Base-by-base conservation (phyloP, 2,329 filamentous ascomycete genomes). In the Neoscytalidium dimidiatum region DNA sequence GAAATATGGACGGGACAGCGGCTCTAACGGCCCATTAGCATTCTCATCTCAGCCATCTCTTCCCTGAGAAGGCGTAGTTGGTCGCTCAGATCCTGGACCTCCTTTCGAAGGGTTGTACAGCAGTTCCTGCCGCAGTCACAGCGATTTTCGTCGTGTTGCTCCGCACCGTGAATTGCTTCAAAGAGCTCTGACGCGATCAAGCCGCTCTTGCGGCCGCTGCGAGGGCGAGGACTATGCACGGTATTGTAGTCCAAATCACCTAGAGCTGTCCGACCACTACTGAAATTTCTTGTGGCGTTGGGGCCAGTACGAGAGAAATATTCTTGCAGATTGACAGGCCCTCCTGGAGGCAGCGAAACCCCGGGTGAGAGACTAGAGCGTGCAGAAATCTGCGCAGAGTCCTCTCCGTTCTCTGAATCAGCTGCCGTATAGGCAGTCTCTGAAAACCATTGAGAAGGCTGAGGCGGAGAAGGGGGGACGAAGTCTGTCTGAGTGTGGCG, bases 91-190 rank as follows among this genome's bases (percentile, higher is more conserved):
- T 14, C 28, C 13, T 35, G n/a, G 4, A 60, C 26, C 1, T 65
- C 63, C 19, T 43, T 38, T 13, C 63, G 46, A 14, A 65, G 41
- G 14, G 44, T n/a, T 3, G 44, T 35, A n/a, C 63, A 65, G 41
- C 63, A 65, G 2, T 28, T n/a, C n/a, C 41, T 60, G 23, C 63
- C 63, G n/a, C 63, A 65, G 17, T 65, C 63, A n/a, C 63, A 65
- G 4, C 26, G n/a, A 19, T 60, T 26, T n/a, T 21, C 28, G 28
- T 14, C 28, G 1, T 60, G 41, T 17, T 60, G 29, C 21, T 49
- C 44, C 11, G n/a, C 28, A 4, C 31, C 26, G 19, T 60, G 56
- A 6, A 60, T 21, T n/a, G 11, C 56, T 23, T 46, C 56, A 8
- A 33, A 3, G 23, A 60, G 26, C 3, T 33, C 41, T 11, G 56